Percentiles rank a stretch among this genome's conserved stretches.
These are phyloP conservation scores for Lentinula sp. DNA, from an alignment of 768 basidiomycete genomes.

Conservation along the genomic window DNA sequence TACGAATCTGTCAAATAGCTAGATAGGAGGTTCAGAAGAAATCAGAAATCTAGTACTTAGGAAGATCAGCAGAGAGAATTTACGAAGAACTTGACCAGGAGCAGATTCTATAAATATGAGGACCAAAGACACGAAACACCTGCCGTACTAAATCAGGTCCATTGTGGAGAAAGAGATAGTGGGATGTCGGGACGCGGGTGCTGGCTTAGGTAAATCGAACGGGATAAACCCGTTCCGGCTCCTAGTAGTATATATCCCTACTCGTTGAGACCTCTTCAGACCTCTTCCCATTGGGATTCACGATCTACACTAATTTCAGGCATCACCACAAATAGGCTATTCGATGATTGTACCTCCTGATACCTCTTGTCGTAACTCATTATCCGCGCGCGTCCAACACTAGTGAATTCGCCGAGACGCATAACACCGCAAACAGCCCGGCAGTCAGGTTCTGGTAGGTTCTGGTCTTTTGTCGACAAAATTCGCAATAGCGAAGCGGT, in stretches of 20 bases:
- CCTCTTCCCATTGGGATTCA: not conserved
- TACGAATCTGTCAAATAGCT: constrained; percentile 3
- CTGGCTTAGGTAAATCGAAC: not conserved
- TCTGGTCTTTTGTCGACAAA: too few species aligned
- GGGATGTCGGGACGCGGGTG: not conserved
- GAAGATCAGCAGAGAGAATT: not conserved
- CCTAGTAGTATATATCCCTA: not conserved
- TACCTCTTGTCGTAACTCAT: too few species aligned
- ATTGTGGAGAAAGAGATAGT: not conserved
- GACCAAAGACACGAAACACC: not conserved
- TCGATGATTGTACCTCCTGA: too few species aligned
- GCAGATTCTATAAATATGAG: not conserved
- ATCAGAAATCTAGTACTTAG: not conserved
- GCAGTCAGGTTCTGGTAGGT: too few species aligned
- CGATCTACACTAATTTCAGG: not conserved
- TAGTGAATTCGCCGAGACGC: too few species aligned
- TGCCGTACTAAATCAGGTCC: not conserved
- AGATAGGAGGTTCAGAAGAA: constrained; percentile 1
- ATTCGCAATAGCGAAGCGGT: not conserved
- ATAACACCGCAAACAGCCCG: too few species aligned
- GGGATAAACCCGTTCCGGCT: not conserved
- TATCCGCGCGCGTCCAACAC: too few species aligned
- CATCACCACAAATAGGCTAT: too few species aligned
- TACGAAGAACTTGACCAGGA: not conserved
- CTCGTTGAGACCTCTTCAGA: not conserved